Evolutionary conservation across 1,284 basidiomycete genomes (phyloP).

Genomic region (Coriolopsis trogii): DNA sequence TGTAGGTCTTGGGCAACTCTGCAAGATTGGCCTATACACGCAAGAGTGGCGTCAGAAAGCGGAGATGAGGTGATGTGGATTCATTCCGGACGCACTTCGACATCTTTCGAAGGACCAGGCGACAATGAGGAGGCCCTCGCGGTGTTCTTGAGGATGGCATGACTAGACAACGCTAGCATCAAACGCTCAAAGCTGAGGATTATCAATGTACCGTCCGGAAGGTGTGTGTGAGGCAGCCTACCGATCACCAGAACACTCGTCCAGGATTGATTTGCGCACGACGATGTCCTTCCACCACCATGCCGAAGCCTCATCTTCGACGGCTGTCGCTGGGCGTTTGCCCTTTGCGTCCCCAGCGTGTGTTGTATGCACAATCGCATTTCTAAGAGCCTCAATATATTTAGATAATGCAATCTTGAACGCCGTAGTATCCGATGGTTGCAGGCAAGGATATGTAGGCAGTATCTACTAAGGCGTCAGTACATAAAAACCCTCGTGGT

Average conservation of each 20-base stretch:
- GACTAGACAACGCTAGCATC: constrained; percentile 52
- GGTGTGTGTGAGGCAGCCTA: constrained; percentile 25
- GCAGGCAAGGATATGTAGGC: constrained; percentile 50
- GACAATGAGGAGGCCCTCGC: constrained; percentile 13
- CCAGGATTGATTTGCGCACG: constrained; percentile 53
- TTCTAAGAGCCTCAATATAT: constrained; percentile 49
- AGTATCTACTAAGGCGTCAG: constrained; percentile 39
- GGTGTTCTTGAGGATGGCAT: constrained; percentile 42
- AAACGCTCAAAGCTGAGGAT: constrained; percentile 50
- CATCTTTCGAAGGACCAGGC: constrained; percentile 4
- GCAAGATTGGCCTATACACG: constrained; percentile 5
- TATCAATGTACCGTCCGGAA: neutral
- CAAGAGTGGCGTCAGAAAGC: constrained; percentile 2
- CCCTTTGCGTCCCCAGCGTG: constrained; percentile 18
- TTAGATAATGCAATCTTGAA: constrained; percentile 53
- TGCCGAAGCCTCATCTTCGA: constrained; percentile 21
- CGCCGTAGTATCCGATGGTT: constrained; percentile 50
- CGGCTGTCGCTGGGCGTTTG: constrained; percentile 8
- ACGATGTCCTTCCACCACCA: constrained; percentile 60
- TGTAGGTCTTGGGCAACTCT: constrained; percentile 25
- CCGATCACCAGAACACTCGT: constrained; percentile 57
- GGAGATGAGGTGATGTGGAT: constrained; percentile 20
- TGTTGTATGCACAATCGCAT: constrained; percentile 37
- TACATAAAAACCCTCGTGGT: neutral
- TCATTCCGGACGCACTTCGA: constrained; percentile 16